phyloP scores from a whole-genome alignment of 1,284 basidiomycete genomes.

The Moesziomyces sp. region DNA sequence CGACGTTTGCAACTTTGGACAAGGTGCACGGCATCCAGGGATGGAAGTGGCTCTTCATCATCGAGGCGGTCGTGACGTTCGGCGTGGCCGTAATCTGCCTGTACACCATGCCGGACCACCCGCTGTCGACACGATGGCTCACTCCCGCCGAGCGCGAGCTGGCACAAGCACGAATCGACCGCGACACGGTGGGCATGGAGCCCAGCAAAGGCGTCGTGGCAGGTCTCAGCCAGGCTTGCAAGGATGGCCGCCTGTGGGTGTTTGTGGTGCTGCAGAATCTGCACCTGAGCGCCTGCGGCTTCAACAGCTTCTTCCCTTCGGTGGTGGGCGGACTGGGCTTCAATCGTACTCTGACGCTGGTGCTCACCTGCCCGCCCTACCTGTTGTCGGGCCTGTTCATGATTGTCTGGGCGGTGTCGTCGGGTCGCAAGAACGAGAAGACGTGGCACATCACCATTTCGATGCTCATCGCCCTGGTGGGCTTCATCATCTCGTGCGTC shows the following conservation, averaged over 20 bases:
- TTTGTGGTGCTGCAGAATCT: slow-evolving; percentile 3
- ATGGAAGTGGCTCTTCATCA: slow-evolving; percentile 55
- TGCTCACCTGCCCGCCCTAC: slow-evolving; percentile 6
- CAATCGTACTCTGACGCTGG: slow-evolving; percentile 4
- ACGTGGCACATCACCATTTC: slow-evolving; percentile 7
- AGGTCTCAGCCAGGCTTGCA: slow-evolving; percentile 3
- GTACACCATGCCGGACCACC: slow-evolving; percentile 15
- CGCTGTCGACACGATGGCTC: slow-evolving; percentile 9
- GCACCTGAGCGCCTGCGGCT: slow-evolving; percentile 1
- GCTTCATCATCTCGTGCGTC: background rate
- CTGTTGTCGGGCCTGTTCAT: background rate
- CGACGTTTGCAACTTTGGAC: slow-evolving; percentile 11
- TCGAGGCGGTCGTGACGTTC: slow-evolving; percentile 24
- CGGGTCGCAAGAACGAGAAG: slow-evolving; percentile 1
- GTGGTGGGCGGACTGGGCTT: slow-evolving; percentile 3
- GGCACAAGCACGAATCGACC: background rate
- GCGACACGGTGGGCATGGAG: slow-evolving; percentile 5
- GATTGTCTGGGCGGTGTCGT: background rate
- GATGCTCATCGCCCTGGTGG: slow-evolving; percentile 3
- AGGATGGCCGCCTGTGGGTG: slow-evolving; percentile 1
- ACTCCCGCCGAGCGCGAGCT: slow-evolving; percentile 4
- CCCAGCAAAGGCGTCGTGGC: background rate
- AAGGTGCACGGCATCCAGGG: slow-evolving; percentile 15
- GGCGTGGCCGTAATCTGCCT: slow-evolving; percentile 15
- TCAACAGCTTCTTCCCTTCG: slow-evolving; percentile 5